phyloP scores from a whole-genome alignment of 192 early-diverging fungal species.

The Backusella macrospora region DNA sequence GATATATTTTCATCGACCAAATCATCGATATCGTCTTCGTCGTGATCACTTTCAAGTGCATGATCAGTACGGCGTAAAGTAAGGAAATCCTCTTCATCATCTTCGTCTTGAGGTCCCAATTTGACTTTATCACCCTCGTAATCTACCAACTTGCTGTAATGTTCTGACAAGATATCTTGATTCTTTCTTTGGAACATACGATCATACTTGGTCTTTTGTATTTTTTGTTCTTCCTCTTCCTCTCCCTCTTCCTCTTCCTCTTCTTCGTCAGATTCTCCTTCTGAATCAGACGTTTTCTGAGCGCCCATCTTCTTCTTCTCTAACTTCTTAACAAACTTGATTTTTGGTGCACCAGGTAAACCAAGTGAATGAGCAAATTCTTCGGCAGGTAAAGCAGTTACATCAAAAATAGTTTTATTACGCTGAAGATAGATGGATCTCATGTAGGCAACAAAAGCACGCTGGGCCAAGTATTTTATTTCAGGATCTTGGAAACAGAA shows the following conservation, averaged over 20 bases:
- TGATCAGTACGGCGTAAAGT: conserved; percentile 85
- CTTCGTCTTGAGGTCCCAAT: conserved; percentile 32
- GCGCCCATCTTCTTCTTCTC: conserved; percentile 38
- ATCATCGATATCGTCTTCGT: conserved; percentile 38
- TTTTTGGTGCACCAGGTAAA: conserved; percentile 92
- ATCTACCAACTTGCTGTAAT: conserved; percentile 87
- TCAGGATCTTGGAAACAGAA: conserved; percentile 94
- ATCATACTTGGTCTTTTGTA: conserved; percentile 77
- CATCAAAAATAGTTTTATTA: conserved; percentile 91
- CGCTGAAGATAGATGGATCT: conserved; percentile 88
- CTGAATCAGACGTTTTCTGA: conserved; percentile 39
- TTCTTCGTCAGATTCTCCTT: conserved; percentile 39
- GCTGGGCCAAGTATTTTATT: conserved; percentile 96
- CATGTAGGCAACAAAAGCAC: conserved; percentile 95
- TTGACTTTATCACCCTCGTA: conserved; percentile 49
- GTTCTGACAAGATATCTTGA: conserved; percentile 84
- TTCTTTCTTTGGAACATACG: conserved; percentile 95
- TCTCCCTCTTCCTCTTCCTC: conserved; percentile 43
- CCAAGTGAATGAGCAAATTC: conserved; percentile 88
- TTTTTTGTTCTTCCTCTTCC: conserved; percentile 46
- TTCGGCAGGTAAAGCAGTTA: conserved; percentile 83
- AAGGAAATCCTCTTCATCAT: conserved; percentile 76
- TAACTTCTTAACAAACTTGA: conserved; percentile 80
- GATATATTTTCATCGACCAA: conserved; percentile 38
- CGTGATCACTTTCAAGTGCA: conserved; percentile 58